Base-by-base conservation (phyloP, 2,329 filamentous ascomycete genomes). In the Botrytis galanthina region DNA sequence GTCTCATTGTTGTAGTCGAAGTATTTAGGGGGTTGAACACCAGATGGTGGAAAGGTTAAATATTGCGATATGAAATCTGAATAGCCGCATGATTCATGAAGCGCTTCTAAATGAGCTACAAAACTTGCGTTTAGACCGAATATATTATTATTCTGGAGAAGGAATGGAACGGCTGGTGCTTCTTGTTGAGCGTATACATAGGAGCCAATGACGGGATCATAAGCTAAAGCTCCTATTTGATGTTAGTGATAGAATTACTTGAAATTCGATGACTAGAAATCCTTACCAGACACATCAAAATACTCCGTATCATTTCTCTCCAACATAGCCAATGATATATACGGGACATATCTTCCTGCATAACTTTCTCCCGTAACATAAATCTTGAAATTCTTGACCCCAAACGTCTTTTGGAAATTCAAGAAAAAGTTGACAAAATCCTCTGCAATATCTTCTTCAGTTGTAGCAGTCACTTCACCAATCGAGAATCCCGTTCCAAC, bases 361-460 rank as follows among this genome's bases (percentile, higher is more conserved):
- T 88, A 88, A 4, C 83, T 85, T 76, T 89, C 87, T 72, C 87
- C 87, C 4, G 87, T 86, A 42, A 89, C 78, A 76, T 87, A 89
- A 0, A 87, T 84, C 75, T 87, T 86, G 78, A 83, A 85, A n/a
- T 84, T 83, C 37, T 86, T 82, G 72, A 87, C 79, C n/a, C 84
- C 83, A 77, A 90, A 90, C 9, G 84, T 84, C 48, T 87, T 83
- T 59, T 88, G 80, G 76, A 89, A 89, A 75, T 87, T 87, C 80
- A 86, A 85, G 82, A 82, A 86, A 78, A 86, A 87, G 4, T 84
- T 84, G 5, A 83, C 81, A 74, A 87, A 87, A 44, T 87, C 81
- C 57, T 80, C 75, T 16, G 80, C 84, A 48, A 86, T 82, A 59
- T 86, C 83, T 18, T 84, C 82, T 76, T 87, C 85, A 74, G 84